These are phyloP conservation scores for Tympanopsis confertula DNA, from an alignment of 2,329 filamentous ascomycete genomes.

Conservation along the genomic window DNA sequence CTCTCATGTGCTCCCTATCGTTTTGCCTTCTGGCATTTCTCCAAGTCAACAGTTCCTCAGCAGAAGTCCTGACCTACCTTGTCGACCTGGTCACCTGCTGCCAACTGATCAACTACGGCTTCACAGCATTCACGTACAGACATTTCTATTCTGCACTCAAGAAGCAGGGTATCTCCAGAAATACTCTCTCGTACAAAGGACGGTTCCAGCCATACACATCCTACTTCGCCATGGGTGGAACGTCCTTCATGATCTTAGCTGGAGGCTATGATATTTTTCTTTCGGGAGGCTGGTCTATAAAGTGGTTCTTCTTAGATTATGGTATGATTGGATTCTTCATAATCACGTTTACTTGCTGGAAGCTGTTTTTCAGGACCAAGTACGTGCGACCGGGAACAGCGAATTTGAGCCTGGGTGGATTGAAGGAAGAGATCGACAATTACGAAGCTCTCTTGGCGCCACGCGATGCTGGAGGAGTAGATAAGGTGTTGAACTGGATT, in stretches of 20 bases:
- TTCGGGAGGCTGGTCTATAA: neutral
- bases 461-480: slow-evolving; percentile 2
- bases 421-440: slow-evolving; percentile 6
- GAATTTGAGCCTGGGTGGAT: neutral
- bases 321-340: neutral
- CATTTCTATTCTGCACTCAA: slow-evolving; percentile 59
- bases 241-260: neutral
- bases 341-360: neutral
- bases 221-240: neutral
- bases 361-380: neutral
- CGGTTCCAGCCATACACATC: neutral
- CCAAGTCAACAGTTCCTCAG: slow-evolving; percentile 53
- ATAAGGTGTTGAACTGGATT: slow-evolving; percentile 1
- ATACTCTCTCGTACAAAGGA: neutral
- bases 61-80: slow-evolving; percentile 59
- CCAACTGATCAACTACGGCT: slow-evolving; percentile 62
- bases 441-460: slow-evolving; percentile 4
- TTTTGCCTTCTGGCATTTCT: slow-evolving; percentile 65
- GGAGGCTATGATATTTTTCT: neutral
- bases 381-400: neutral
- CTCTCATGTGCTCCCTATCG: slow-evolving; percentile 51
- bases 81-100: slow-evolving; percentile 60
- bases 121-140: slow-evolving; percentile 60
- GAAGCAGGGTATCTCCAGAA: slow-evolving; percentile 55
- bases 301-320: neutral